These are phyloP conservation scores for Scenedesmus sp. DNA, from an alignment of 163 green algal species.

Conservation along the genomic window DNA sequence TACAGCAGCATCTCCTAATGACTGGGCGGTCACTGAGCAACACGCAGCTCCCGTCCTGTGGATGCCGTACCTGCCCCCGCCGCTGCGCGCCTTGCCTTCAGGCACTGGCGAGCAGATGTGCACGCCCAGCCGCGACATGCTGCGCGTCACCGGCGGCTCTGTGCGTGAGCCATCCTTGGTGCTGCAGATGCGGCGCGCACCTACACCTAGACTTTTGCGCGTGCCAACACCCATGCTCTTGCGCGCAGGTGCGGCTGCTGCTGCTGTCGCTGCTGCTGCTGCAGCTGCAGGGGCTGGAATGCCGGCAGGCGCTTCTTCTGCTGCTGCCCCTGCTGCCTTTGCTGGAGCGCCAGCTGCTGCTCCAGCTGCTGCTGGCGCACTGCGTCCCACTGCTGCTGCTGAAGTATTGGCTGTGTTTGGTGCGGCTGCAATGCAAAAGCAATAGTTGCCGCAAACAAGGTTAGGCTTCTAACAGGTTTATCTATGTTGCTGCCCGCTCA, in stretches of 20 bases:
- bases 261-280: not conserved
- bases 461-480: not conserved
- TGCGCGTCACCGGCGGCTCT: slow-evolving; percentile 52
- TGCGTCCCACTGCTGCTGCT: not conserved
- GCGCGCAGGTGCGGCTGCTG: not conserved
- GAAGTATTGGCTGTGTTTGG: not conserved
- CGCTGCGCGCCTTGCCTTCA: slow-evolving; percentile 9
- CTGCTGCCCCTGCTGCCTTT: not conserved
- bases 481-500: not conserved
- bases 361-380: not conserved
- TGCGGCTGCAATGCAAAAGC: not conserved
- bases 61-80: not conserved
- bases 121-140: slow-evolving; percentile 33
- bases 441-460: not conserved
- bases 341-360: not conserved
- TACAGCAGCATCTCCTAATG: not conserved
- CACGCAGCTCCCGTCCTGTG: too few species aligned
- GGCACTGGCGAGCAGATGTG: slow-evolving; percentile 32
- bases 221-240: slow-evolving; percentile 21
- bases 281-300: not conserved
- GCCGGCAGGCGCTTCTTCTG: not conserved
- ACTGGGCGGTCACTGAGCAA: too few species aligned
- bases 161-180: slow-evolving; percentile 12
- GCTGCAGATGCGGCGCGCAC: slow-evolving; percentile 25
- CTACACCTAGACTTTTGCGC: slow-evolving; percentile 1